Evolutionary conservation across 345 rosid species (phyloP).

Genomic region (Hibiscus mutabilis): DNA sequence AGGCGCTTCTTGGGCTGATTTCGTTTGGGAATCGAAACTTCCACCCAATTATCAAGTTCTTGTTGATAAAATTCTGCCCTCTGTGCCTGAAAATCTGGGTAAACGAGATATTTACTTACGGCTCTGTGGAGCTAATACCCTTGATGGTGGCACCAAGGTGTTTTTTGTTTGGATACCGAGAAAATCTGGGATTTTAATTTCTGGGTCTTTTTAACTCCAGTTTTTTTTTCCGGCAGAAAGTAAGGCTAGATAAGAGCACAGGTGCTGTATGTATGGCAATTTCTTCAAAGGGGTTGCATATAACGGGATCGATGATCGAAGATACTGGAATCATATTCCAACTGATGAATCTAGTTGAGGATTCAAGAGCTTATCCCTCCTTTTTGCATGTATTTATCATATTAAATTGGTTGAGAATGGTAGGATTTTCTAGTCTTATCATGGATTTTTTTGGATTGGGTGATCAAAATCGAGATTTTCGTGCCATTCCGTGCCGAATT

Average conservation of each 20-base stretch:
- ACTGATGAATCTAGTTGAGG: conserved; percentile 82
- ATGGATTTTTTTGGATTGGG: conserved; percentile 22
- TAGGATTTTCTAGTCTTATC: conserved; percentile 10
- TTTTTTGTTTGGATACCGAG: neutral
- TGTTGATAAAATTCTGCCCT: neutral
- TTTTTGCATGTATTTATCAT: too few species aligned
- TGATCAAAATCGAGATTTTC: conserved; percentile 14
- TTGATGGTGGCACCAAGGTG: neutral
- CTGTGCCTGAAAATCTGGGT: neutral
- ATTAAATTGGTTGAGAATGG: neutral
- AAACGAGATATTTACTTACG: neutral
- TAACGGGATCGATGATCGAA: conserved; percentile 84
- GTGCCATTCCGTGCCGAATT: conserved; percentile 17
- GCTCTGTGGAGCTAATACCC: neutral
- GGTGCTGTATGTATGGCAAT: conserved; percentile 63
- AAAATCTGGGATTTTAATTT: neutral
- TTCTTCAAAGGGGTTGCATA: conserved; percentile 55
- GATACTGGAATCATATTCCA: conserved; percentile 84
- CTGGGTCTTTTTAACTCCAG: neutral
- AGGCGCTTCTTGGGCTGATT: neutral
- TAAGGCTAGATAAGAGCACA: conserved; percentile 71
- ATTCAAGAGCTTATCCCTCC: neutral
- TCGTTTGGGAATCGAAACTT: neutral
- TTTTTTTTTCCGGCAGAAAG: conserved; percentile 39
- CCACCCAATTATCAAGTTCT: neutral